A percentile compares a stretch with the other conserved stretches of the same genome.
phyloP scores from a whole-genome alignment of 495 filamentous ascomycete genomes.

The Tetracladium setigerum region DNA sequence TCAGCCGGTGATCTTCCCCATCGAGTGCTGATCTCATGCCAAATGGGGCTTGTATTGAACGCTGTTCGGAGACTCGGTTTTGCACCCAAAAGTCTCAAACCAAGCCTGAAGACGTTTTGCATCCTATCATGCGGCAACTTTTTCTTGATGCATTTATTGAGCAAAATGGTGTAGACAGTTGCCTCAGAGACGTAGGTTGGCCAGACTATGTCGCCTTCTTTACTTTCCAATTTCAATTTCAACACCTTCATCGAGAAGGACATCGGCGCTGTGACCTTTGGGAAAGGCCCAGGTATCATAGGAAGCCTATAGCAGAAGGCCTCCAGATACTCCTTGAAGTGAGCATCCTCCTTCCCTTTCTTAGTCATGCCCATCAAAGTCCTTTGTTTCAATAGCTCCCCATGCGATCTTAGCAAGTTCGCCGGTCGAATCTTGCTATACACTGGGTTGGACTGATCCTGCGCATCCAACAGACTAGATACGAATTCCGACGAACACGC shows the following conservation, averaged over 20 bases:
- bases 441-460: conserved; percentile 18
- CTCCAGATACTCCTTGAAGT: conserved; percentile 9
- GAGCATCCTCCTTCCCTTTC: conserved; percentile 6
- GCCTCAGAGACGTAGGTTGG: conserved; percentile 5
- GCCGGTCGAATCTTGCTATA: conserved; percentile 5
- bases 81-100: conserved; percentile 13
- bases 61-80: not conserved
- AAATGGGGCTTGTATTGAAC: conserved; percentile 1
- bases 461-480: conserved; percentile 8
- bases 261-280: conserved; percentile 14
- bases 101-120: conserved; percentile 9
- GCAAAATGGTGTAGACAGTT: conserved; percentile 11
- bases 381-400: conserved; percentile 12
- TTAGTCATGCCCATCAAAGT: conserved; percentile 8
- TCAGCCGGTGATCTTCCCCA: conserved; percentile 13
- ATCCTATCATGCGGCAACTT: conserved; percentile 7
- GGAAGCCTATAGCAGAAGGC: conserved; percentile 8
- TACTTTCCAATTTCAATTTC: conserved; percentile 4
- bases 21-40: not conserved
- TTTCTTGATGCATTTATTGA: conserved; percentile 5
- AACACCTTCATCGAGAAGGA: conserved; percentile 11
- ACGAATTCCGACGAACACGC: conserved; percentile 19
- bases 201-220: conserved; percentile 9
- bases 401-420: conserved; percentile 3
- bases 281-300: conserved; percentile 1